Conservation (phyloP, 176 grass and related monocot species). For the Luzula sylvatica region DNA sequence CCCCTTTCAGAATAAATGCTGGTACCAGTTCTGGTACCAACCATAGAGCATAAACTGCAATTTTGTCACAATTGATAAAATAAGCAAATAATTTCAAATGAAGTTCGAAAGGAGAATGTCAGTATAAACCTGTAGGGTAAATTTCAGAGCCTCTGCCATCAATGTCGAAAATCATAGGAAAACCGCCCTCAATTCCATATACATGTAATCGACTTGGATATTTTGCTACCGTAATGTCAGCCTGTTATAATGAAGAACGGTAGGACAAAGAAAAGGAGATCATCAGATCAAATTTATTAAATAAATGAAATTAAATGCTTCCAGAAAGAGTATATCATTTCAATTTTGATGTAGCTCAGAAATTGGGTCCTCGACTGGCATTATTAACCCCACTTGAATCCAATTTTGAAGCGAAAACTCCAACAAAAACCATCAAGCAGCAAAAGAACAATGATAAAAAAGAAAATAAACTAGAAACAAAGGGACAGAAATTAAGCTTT, state of each 20-base stretch:
- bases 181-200: slow-evolving; percentile 72
- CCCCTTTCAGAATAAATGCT: slow-evolving; percentile 80
- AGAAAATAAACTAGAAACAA: too few relatives aligned
- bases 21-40: slow-evolving; percentile 69
- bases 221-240: slow-evolving; percentile 71
- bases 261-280: too few relatives aligned
- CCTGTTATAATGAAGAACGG: slow-evolving; percentile 16
- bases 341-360: too few relatives aligned
- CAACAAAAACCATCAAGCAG: too few relatives aligned
- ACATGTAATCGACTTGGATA: slow-evolving; percentile 72
- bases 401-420: too few relatives aligned
- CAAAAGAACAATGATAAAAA: too few relatives aligned
- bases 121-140: slow-evolving; percentile 68
- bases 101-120: slow-evolving; percentile 11
- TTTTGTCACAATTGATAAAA: slow-evolving; percentile 1
- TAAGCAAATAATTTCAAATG: neutral
- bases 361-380: too few relatives aligned
- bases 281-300: too few relatives aligned
- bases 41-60: slow-evolving; percentile 94
- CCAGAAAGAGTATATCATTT: too few relatives aligned
- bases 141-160: slow-evolving; percentile 80
- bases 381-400: too few relatives aligned
- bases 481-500: too few relatives aligned
- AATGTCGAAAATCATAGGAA: slow-evolving; percentile 74
- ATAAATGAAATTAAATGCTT: too few relatives aligned